Evolutionary conservation across 345 rosid genomes (phyloP).

Genomic region (Syzygium oleosum): DNA sequence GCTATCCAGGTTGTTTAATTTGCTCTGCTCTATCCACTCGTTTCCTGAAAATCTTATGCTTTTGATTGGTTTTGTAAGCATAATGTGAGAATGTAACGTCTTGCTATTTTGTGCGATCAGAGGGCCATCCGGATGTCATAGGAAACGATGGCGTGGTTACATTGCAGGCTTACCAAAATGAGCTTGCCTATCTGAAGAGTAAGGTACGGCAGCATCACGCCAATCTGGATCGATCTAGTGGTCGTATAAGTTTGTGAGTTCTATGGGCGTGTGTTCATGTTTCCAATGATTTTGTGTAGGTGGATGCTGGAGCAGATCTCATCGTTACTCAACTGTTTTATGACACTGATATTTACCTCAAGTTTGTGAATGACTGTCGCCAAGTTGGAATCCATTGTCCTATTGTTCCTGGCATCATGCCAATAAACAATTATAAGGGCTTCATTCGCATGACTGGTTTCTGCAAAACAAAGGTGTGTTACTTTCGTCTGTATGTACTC

Average conservation of each 20-base stretch:
- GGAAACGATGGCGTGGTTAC: conserved; percentile 66
- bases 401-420: conserved; percentile 95
- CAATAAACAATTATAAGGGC: conserved; percentile 86
- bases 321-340: conserved; percentile 81
- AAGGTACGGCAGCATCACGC: conserved; percentile 31
- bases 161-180: conserved; percentile 59
- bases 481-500: not conserved
- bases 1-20: conserved; percentile 69
- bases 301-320: conserved; percentile 97
- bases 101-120: conserved; percentile 17
- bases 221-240: not conserved
- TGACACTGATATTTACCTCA: conserved; percentile 86
- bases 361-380: conserved; percentile 89
- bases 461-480: conserved; percentile 75
- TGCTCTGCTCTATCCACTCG: not conserved
- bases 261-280: not conserved
- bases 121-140: conserved; percentile 93
- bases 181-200: conserved; percentile 80
- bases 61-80: not conserved
- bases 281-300: conserved; percentile 24
- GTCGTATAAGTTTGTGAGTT: not conserved
- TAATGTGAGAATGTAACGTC: not conserved
- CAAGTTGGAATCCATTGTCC: conserved; percentile 83
- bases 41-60: not conserved
- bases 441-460: conserved; percentile 92